Evolutionary conservation across 2,329 filamentous ascomycete species (phyloP).

Genomic region (Clonostachys chloroleuca): DNA sequence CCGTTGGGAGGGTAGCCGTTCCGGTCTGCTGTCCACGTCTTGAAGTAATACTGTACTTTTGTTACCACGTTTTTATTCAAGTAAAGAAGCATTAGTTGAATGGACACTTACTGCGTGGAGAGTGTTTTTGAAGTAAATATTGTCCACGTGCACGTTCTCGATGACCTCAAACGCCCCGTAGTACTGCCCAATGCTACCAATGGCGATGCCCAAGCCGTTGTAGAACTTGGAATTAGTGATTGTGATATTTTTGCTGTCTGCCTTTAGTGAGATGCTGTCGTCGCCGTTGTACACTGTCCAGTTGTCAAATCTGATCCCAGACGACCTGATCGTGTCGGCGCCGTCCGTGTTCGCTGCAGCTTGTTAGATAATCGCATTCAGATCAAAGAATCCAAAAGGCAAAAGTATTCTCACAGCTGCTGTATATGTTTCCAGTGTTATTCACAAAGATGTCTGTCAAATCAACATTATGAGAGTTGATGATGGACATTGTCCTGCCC

Average conservation of each 20-base stretch:
- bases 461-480: constrained; percentile 31
- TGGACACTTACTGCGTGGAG: constrained; percentile 26
- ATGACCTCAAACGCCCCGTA: constrained; percentile 41
- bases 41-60: constrained; percentile 27
- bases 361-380: neutral
- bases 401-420: neutral
- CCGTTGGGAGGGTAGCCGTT: constrained; percentile 49
- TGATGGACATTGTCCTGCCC: constrained; percentile 19
- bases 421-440: constrained; percentile 18
- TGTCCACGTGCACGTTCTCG: constrained; percentile 38
- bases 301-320: constrained; percentile 36
- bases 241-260: constrained; percentile 14
- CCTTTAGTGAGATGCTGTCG: constrained; percentile 17
- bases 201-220: constrained; percentile 34
- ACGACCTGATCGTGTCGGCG: constrained; percentile 38
- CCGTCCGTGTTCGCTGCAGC: constrained; percentile 15
- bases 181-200: constrained; percentile 46
- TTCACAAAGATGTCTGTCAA: constrained; percentile 42
- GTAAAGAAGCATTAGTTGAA: too few relatives aligned
- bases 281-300: constrained; percentile 43
- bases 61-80: too few relatives aligned
- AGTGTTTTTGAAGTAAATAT: constrained; percentile 40
- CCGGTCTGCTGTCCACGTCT: constrained; percentile 47
- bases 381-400: neutral
- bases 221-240: constrained; percentile 33